Base-by-base conservation (phyloP, 495 filamentous ascomycete genomes). In the Immersiella caudata region DNA sequence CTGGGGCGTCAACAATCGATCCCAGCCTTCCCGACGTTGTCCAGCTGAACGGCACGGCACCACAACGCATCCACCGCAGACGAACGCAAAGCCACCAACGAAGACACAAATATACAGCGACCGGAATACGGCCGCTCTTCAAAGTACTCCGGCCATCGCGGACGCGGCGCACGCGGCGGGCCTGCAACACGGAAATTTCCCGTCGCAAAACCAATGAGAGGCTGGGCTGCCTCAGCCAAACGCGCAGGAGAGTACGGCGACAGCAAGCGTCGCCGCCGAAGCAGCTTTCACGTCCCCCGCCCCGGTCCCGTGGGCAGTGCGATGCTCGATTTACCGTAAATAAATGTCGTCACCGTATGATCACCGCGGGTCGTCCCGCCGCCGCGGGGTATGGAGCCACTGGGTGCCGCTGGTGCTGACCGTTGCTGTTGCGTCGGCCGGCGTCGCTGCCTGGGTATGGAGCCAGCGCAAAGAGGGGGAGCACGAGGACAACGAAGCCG, bases 361-460 rank as follows among this genome's bases (percentile, higher is more conserved):
- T 80, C 81, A 91, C 75, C 86, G 86, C 69, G 80, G 80, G 68
- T 86, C 86, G 73, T 83, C 85, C 77, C 84, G 87, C 73, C 83
- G 87, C 71, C 89, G 92, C 71, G 85, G 89, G 60, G 81, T 91
- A 74, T 84, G 80, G 80, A 87, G 89, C 72, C 93, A 94, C 79
- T 97, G 93, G 92, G 84, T 94, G 62, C 93, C 93, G 63, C 80
- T 97, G 54, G 89, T 88, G 60, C 74, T 96, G 67, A 97, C 93
- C 50, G 88, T 94, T 40, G 93, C 93, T 59, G 85, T 94, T 69
- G 93, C 93, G 40, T 91, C 93, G 24, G 85, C 91, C 61, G 92
- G 93, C 29, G 80, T 95, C 60, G 93, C 88, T 26, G 92, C 93
- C 24, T 97, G 94, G 94, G 86, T 94, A 29, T 96, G 93, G 93